A percentile compares a stretch with the other conserved stretches of the same genome.
phyloP scores from a whole-genome alignment of 2,329 filamentous ascomycete species.

The Bisporella sp. region DNA sequence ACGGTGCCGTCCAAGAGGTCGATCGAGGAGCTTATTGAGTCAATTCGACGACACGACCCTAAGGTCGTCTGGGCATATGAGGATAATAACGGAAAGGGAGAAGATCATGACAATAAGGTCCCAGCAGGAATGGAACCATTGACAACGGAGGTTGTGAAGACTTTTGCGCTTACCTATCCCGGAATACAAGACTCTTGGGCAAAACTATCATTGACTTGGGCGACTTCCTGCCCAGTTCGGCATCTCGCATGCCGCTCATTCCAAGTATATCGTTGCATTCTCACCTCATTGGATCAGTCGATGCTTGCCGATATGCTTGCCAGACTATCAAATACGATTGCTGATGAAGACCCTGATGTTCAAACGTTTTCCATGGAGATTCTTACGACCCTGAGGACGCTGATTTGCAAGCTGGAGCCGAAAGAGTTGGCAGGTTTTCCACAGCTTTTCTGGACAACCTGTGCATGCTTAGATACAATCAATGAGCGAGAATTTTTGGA shows the following conservation, averaged over 20 bases:
- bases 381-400: slow-evolving; percentile 82
- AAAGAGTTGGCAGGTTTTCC: slow-evolving; percentile 82
- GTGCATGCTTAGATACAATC: slow-evolving; percentile 91
- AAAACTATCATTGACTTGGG: slow-evolving; percentile 85
- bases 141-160: slow-evolving; percentile 72
- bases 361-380: slow-evolving; percentile 98
- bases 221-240: slow-evolving; percentile 89
- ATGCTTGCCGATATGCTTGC: slow-evolving; percentile 98
- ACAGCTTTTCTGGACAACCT: slow-evolving; percentile 96
- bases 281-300: slow-evolving; percentile 80
- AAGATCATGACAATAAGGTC: slow-evolving; percentile 70
- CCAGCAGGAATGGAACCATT: slow-evolving; percentile 83
- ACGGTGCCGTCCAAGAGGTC: slow-evolving; percentile 57
- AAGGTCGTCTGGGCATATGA: slow-evolving; percentile 92
- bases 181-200: slow-evolving; percentile 89
- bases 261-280: slow-evolving; percentile 91
- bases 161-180: slow-evolving; percentile 79
- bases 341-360: slow-evolving; percentile 88
- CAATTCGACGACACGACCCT: slow-evolving; percentile 74
- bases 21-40: slow-evolving; percentile 84
- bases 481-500: slow-evolving; percentile 94
- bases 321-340: slow-evolving; percentile 90
- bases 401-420: slow-evolving; percentile 77
- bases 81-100: slow-evolving; percentile 75
- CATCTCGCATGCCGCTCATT: slow-evolving; percentile 96